Base-by-base conservation (phyloP, 2,329 filamentous ascomycete species). In the Ophiocordyceps sinensis region DNA sequence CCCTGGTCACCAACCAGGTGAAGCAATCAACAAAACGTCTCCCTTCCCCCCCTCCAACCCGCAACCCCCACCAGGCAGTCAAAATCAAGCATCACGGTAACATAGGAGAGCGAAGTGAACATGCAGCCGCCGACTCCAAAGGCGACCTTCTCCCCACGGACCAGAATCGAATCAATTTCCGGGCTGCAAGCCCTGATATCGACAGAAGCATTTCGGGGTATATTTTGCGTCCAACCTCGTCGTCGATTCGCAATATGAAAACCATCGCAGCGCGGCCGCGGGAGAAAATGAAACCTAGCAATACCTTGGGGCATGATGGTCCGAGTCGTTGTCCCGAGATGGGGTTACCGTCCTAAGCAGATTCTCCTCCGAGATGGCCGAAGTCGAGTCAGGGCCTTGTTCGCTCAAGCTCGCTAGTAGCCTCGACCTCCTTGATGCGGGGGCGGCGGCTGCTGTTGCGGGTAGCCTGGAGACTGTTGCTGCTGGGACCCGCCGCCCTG, bases 401-500 rank as follows among this genome's bases (percentile, higher is more conserved):
- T 32, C 13, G 11, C 21, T 23, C 26, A n/a, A 15, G 28, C 37
- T 38, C n/a, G 37, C 42, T 48, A 53, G 31, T 53, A 53, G 37
- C 49, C 45, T 38, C 47, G 41, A 11, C 49, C 49, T 26, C 50
- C 51, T 36, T 48, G 48, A 9, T 40, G 48, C 30, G 48, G 49
- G 23, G 44, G 50, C 34, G 40, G 47, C 31, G 35, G 44, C 38
- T 44, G 46, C 19, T 45, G 45, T 23, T 46, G 45, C 26, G 40
- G 45, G 14, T 38, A 37, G 34, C 41, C 41, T 23, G 30, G 38
- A 21, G 41, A 37, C 21, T 19, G 30, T 30, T 47, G 47, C 40
- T 52, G 51, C 46, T 51, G 51, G 21, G 47, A 47, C 36, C 43
- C 44, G 35, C 52, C 49, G n/a, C n/a, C n/a, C 23, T 40, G 43